phyloP scores from a whole-genome alignment of 1,139 yeast species.

The Waltiozyma sp. region DNA sequence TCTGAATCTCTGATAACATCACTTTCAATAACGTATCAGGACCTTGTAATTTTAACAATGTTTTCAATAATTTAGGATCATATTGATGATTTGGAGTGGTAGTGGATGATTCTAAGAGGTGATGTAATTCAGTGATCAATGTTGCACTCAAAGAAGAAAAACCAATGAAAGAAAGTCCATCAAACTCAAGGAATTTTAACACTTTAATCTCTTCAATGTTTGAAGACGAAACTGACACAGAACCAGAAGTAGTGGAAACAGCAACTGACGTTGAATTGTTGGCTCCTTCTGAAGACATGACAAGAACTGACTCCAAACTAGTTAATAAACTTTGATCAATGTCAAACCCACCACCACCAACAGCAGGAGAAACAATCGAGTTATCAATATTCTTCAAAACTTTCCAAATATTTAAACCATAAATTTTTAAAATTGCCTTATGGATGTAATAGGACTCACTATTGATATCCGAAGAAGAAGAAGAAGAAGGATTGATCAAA shows the following conservation, averaged over 20 bases:
- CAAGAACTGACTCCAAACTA: not conserved
- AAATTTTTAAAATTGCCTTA: conserved; percentile 22
- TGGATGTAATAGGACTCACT: conserved; percentile 29
- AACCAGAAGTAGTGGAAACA: not conserved
- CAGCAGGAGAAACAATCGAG: conserved; percentile 1
- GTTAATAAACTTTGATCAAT: not conserved
- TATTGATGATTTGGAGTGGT: conserved; percentile 8
- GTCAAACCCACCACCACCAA: conserved; percentile 1
- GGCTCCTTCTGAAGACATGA: not conserved
- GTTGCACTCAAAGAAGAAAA: conserved; percentile 8
- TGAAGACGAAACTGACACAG: not conserved
- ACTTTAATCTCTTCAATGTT: conserved; percentile 1
- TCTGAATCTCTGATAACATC: conserved; percentile 10
- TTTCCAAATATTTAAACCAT: conserved; percentile 20
- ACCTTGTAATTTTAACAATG: conserved; percentile 10
- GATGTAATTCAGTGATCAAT: conserved; percentile 12
- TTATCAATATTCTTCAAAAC: conserved; percentile 8
- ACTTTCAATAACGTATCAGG: conserved; percentile 10
- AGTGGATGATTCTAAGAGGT: conserved; percentile 13
- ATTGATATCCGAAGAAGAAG: conserved; percentile 20
- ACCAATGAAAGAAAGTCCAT: conserved; percentile 4
- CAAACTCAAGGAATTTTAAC: conserved; percentile 8
- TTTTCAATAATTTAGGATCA: conserved; percentile 10
- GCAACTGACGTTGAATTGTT: not conserved
- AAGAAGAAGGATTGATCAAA: conserved; percentile 12